Conservation (phyloP, 2,329 filamentous ascomycete genomes). For the Colletotrichum chrysophilum region DNA sequence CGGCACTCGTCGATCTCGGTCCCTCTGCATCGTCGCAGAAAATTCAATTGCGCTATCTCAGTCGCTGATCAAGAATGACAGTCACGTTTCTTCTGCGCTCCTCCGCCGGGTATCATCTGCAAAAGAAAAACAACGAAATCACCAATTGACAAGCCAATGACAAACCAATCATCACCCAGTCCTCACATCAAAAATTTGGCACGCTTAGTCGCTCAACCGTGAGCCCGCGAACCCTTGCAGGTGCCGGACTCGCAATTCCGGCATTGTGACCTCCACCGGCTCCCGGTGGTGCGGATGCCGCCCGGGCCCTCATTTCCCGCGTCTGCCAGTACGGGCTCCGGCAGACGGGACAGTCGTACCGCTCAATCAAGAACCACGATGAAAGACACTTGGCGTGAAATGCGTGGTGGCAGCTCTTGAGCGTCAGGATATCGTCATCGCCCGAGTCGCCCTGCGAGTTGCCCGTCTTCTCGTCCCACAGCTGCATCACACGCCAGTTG, state of each 20-base stretch:
- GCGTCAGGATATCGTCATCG: slow-evolving; percentile 37
- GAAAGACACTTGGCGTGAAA: slow-evolving; percentile 45
- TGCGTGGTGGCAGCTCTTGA: slow-evolving; percentile 41
- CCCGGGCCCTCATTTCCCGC: slow-evolving; percentile 4
- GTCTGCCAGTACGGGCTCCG: slow-evolving; percentile 36
- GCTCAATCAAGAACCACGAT: slow-evolving; percentile 41
- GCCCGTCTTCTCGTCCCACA: background rate
- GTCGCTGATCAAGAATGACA: background rate
- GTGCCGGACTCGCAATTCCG: background rate
- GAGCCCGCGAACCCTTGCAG: background rate
- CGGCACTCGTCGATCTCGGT: background rate
- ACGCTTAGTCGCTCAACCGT: background rate
- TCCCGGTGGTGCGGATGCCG: background rate
- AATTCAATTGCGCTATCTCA: background rate
- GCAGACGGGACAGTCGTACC: slow-evolving; percentile 45
- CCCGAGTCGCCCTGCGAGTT: slow-evolving; percentile 2
- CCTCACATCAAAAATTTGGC: background rate
- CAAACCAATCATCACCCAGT: background rate
- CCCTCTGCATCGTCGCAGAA: background rate
- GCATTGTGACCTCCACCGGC: background rate
- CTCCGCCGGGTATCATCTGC: background rate
- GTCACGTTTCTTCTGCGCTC: background rate
- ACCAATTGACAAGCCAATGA: background rate
- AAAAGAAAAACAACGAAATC: background rate
- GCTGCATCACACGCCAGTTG: background rate